Percentiles rank a stretch among this genome's conserved stretches.
Evolutionary conservation across 176 grass and related monocot species (phyloP).

Genomic region (Triticum turgidum): DNA sequence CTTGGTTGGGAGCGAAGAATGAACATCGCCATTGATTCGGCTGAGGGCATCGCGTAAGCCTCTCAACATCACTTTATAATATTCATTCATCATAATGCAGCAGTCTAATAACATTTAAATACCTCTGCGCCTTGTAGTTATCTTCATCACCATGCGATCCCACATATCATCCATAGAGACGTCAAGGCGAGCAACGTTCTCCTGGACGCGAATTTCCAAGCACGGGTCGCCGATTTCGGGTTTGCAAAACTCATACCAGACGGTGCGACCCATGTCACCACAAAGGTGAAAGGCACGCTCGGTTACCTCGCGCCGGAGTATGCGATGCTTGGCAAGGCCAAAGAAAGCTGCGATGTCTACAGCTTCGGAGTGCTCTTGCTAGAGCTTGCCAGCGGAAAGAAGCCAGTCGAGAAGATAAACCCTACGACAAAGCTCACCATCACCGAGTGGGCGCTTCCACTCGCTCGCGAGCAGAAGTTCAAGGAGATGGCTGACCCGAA

Average conservation of each 20-base stretch:
- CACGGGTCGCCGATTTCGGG: conserved; percentile 81
- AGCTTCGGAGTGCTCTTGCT: conserved; percentile 80
- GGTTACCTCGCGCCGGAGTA: conserved; percentile 95
- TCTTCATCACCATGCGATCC: conserved; percentile 68
- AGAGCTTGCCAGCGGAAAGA: conserved; percentile 79
- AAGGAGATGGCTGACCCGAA: conserved; percentile 77
- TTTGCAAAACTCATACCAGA: conserved; percentile 92
- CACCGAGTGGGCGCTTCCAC: conserved; percentile 70
- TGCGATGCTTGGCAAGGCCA: conserved; percentile 86
- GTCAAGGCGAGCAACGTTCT: conserved; percentile 92
- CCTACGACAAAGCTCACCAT: conserved; percentile 54
- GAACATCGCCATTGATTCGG: conserved; percentile 71
- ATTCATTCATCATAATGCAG: conserved; percentile 3
- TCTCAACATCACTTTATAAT: conserved; percentile 1
- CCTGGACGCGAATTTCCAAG: conserved; percentile 59
- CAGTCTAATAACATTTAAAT: conserved; percentile 7
- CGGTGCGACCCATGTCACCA: conserved; percentile 86
- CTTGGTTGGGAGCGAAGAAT: conserved; percentile 76
- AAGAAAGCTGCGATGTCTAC: conserved; percentile 80
- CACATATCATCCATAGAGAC: conserved; percentile 88
- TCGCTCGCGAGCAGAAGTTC: conserved; percentile 53
- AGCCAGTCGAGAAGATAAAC: conserved; percentile 67
- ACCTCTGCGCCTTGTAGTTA: conserved; percentile 42
- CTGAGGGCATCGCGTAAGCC: conserved; percentile 90
- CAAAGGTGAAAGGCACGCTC: conserved; percentile 89